These are phyloP conservation scores for Williopsis jadinii DNA, from an alignment of 1,139 yeast genomes.

Conservation along the genomic window DNA sequence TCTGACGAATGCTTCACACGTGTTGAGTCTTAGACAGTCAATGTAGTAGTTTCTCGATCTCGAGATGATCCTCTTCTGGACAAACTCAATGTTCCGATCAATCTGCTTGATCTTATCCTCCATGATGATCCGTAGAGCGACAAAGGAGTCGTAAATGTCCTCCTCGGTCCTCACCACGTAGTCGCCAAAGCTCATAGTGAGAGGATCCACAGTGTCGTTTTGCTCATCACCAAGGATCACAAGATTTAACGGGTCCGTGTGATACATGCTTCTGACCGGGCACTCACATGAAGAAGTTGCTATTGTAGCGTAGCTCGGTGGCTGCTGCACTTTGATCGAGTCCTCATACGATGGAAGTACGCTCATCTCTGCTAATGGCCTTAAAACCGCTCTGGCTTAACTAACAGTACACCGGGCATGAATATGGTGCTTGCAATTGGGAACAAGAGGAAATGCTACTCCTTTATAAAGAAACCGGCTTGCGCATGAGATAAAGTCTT, in stretches of 20 bases:
- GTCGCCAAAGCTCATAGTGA: constrained; percentile 4
- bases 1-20: constrained; percentile 14
- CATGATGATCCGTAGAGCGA: constrained; percentile 7
- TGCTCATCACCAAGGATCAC: constrained; percentile 1
- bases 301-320: constrained; percentile 18
- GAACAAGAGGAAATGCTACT: no score
- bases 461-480: no score
- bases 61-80: constrained; percentile 15
- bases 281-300: constrained; percentile 8
- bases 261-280: constrained; percentile 8
- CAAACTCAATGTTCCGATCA: constrained; percentile 13
- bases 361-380: no score
- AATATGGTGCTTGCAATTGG: no score
- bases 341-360: constrained; percentile 17
- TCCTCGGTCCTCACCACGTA: constrained; percentile 4
- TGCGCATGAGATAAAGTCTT: no score
- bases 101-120: constrained; percentile 18
- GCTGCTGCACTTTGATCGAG: constrained; percentile 11
- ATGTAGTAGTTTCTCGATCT: constrained; percentile 15
- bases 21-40: constrained; percentile 12
- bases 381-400: no score
- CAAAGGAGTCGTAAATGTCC: constrained; percentile 11
- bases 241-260: constrained; percentile 4
- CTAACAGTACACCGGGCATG: no score
- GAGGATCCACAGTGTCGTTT: background rate